These are phyloP conservation scores for Aspergillus fischeri DNA, from an alignment of 2,329 filamentous ascomycete genomes.

Conservation along the genomic window DNA sequence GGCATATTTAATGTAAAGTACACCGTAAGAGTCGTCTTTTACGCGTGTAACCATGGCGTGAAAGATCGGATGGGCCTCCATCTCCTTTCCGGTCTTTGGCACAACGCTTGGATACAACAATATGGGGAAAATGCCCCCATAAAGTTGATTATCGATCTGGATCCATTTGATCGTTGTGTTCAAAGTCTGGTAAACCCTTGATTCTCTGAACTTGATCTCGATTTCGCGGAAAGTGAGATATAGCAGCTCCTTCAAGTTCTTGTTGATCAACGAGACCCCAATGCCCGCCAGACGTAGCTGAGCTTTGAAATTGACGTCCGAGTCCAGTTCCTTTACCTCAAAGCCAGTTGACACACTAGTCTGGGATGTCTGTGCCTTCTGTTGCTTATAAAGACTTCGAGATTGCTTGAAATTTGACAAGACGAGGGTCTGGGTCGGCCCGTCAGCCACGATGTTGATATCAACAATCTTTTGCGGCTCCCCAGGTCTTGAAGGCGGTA, in stretches of 20 bases:
- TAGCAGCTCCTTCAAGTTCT: conserved; percentile 83
- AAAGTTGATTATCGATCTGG: conserved; percentile 96
- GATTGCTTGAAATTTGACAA: conserved; percentile 90
- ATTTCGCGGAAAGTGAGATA: conserved; percentile 93
- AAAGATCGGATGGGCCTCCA: conserved; percentile 91
- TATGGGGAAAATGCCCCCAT: conserved; percentile 97
- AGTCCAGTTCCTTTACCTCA: conserved; percentile 89
- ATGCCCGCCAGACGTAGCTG: conserved; percentile 85
- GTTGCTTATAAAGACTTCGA: conserved; percentile 82
- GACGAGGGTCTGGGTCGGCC: conserved; percentile 90
- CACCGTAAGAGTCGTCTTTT: conserved; percentile 97
- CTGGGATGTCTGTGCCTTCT: conserved; percentile 52
- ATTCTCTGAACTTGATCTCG: conserved; percentile 86
- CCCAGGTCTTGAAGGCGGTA: conserved; percentile 61
- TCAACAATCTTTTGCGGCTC: conserved; percentile 82
- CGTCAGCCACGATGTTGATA: conserved; percentile 91
- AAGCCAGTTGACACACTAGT: conserved; percentile 66
- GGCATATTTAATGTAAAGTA: conserved; percentile 97
- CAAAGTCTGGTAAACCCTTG: conserved; percentile 86
- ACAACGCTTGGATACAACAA: conserved; percentile 96
- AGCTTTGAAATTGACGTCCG: conserved; percentile 81
- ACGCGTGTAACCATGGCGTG: conserved; percentile 88
- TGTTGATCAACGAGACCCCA: conserved; percentile 89
- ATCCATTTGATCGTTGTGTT: conserved; percentile 96
- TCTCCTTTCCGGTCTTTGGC: conserved; percentile 92